These are phyloP conservation scores for Ramalina intermedia DNA, from an alignment of 495 filamentous ascomycete genomes.

Conservation along the genomic window DNA sequence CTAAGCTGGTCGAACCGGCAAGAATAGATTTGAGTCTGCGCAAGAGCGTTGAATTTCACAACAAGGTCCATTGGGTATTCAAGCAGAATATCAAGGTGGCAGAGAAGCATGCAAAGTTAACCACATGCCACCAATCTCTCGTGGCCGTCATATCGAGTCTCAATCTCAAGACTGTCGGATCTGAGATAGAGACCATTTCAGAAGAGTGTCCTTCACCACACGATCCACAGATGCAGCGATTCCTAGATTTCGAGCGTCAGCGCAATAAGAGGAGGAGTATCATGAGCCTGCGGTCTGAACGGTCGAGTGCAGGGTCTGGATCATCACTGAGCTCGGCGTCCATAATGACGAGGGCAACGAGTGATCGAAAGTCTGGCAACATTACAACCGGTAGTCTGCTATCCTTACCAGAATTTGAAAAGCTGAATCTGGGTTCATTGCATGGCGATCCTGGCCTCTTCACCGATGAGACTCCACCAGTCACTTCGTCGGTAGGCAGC, in stretches of 20 bases:
- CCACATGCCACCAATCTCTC: conserved; percentile 16
- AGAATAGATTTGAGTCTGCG: conserved; percentile 1
- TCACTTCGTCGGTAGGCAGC: too few relatives aligned
- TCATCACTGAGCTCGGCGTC: background rate
- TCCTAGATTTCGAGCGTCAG: conserved; percentile 5
- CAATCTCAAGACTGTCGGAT: conserved; percentile 7
- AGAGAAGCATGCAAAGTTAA: conserved; percentile 14
- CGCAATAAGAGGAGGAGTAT: background rate
- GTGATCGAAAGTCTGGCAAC: background rate
- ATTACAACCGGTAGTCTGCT: background rate
- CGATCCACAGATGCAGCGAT: conserved; percentile 1
- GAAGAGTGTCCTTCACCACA: conserved; percentile 7
- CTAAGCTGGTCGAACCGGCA: conserved; percentile 14
- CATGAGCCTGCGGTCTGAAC: background rate
- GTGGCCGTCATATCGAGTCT: conserved; percentile 15
- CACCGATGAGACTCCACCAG: background rate
- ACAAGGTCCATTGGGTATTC: conserved; percentile 17
- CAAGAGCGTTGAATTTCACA: conserved; percentile 7
- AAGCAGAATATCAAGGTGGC: conserved; percentile 14
- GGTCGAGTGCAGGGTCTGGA: background rate
- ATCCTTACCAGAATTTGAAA: background rate
- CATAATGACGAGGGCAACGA: background rate
- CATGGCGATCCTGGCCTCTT: background rate
- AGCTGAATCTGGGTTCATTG: background rate
- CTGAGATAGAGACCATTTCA: background rate